These are phyloP conservation scores for Oldenlandia corymbosa DNA, from an alignment of 257 asterid species.

Conservation along the genomic window DNA sequence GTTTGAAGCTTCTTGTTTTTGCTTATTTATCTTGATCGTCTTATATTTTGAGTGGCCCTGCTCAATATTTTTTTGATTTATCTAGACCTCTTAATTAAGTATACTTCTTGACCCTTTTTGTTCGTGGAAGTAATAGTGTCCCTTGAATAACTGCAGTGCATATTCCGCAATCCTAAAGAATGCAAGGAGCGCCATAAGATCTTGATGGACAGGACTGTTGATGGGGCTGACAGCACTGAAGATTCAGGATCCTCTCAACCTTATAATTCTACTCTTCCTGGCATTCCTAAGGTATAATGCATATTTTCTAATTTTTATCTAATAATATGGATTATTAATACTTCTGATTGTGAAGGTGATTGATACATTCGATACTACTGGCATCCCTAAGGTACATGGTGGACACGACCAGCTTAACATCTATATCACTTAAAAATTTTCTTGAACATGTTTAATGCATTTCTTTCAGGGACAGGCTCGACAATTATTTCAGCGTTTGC, in stretches of 20 bases:
- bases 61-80: neutral
- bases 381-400: too few species aligned
- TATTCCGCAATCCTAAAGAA: constrained; percentile 85
- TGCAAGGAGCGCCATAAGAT: constrained; percentile 86
- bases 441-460: constrained; percentile 23
- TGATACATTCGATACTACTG: too few species aligned
- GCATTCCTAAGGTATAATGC: constrained; percentile 80
- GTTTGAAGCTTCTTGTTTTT: constrained; percentile 30
- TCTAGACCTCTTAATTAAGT: neutral
- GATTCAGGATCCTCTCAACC: constrained; percentile 97
- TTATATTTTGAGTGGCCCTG: neutral
- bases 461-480: constrained; percentile 89
- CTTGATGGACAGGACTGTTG: constrained; percentile 72
- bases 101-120: neutral
- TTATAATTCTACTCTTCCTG: constrained; percentile 87
- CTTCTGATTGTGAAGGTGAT: neutral
- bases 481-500: constrained; percentile 87
- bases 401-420: too few species aligned
- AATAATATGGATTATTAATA: neutral
- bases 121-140: neutral
- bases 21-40: neutral
- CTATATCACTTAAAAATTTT: neutral
- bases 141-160: constrained; percentile 36
- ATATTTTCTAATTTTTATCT: neutral
- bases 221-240: constrained; percentile 96